These are phyloP conservation scores for Bruguiera hainesii DNA, from an alignment of 441 rosid genomes.

Conservation along the genomic window DNA sequence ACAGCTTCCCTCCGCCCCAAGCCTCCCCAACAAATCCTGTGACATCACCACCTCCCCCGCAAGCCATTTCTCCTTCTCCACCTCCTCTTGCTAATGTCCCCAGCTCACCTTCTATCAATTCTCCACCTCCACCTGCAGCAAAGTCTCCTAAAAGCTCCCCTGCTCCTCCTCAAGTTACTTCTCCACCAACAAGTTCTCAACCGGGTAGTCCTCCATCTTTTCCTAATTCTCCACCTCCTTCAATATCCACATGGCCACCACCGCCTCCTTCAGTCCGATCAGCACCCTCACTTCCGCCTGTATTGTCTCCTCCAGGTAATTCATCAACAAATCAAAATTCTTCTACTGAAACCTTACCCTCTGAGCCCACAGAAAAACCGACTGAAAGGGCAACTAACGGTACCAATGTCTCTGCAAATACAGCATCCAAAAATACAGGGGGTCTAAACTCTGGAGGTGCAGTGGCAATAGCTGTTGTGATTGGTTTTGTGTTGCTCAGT, in stretches of 20 bases:
- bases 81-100: constrained; percentile 41
- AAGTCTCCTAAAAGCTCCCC: constrained; percentile 46
- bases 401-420: constrained; percentile 27
- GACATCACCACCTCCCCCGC: constrained; percentile 49
- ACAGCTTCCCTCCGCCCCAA: constrained; percentile 40
- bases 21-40: constrained; percentile 36
- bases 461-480: constrained; percentile 55
- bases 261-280: constrained; percentile 46
- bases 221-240: constrained; percentile 37
- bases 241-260: constrained; percentile 37
- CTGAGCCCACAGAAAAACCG: constrained; percentile 56
- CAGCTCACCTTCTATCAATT: constrained; percentile 32
- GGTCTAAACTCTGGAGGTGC: constrained; percentile 49
- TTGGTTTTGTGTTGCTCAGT: constrained; percentile 56
- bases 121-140: constrained; percentile 36
- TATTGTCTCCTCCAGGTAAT: constrained; percentile 50
- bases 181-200: constrained; percentile 35
- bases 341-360: constrained; percentile 42
- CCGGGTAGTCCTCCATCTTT: constrained; percentile 43
- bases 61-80: constrained; percentile 40
- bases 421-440: constrained; percentile 23
- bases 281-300: constrained; percentile 44
- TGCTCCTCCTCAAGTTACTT: constrained; percentile 34
- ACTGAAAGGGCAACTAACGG: constrained; percentile 51
- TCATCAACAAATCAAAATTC: constrained; percentile 36